These are phyloP conservation scores for Aurantiochytrium sp. DNA, from an alignment of 108 stramenopile species.

Conservation along the genomic window DNA sequence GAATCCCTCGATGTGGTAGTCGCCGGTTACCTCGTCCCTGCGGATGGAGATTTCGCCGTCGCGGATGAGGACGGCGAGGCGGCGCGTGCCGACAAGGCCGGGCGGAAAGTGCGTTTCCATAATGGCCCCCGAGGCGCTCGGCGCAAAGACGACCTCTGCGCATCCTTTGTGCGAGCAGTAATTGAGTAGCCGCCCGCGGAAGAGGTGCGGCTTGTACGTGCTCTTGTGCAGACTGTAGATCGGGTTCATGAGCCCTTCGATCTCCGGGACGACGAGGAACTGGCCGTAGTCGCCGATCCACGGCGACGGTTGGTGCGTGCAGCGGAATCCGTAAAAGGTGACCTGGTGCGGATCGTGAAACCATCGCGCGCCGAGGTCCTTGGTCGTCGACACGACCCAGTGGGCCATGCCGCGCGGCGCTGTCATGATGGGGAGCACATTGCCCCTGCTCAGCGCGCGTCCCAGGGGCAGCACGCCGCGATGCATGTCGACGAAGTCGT, in stretches of 20 bases:
- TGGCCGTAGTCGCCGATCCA: constrained; percentile 43
- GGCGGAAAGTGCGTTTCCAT: neutral
- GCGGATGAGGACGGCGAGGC: neutral
- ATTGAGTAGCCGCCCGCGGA: neutral
- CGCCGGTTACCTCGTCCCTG: neutral
- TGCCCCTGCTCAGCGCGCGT: neutral
- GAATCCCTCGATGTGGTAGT: neutral
- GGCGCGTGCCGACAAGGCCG: neutral
- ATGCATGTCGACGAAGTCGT: neutral
- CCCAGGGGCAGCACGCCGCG: neutral
- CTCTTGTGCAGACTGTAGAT: neutral
- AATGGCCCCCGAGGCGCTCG: neutral
- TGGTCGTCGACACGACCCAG: constrained; percentile 32
- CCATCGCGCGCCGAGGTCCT: constrained; percentile 21
- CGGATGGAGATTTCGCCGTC: neutral
- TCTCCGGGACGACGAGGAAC: neutral
- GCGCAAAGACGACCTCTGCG: neutral
- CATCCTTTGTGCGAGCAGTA: neutral
- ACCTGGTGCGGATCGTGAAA: constrained; percentile 37
- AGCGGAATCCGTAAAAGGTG: constrained; percentile 32
- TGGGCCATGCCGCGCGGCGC: constrained; percentile 37
- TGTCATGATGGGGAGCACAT: constrained; percentile 37
- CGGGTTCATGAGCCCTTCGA: neutral
- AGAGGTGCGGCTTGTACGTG: neutral
- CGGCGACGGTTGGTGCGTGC: constrained; percentile 43